Evolutionary conservation across 257 asterid genomes (phyloP), one percentile per base, ranked within the genome.

Genomic region (Echites panduratus): DNA sequence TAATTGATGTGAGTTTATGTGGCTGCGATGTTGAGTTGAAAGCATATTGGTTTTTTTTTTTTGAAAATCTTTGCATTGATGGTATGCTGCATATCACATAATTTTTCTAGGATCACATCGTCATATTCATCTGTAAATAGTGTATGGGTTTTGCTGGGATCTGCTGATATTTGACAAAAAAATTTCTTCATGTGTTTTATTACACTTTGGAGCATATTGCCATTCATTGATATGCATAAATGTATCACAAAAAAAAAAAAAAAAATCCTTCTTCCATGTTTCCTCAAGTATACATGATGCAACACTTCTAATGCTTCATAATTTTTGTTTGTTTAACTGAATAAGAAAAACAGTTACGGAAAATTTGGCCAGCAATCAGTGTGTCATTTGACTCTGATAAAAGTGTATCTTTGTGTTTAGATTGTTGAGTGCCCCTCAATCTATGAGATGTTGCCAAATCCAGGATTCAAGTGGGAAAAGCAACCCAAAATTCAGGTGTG

Each of bases 361-460:
- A 61, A 35, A 17, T 63, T 20, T 35, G 26, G 48, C 47, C 17
- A 19, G 48, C 24, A 4, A 63, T 63, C 14, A 3, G 45, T 62
- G 41, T 6, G 20, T 64, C 69, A 64, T 64, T 64, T 64, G 69
- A 38, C 43, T 29, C 68, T 72, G 54, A 61, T 44, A 45, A 38
- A 65, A n/a, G 41, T 48, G 61, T 52, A 43, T 32, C 75, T 22
- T 27, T 35, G 52, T 77, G 74, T 29, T 38, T 73, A 91, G 97
- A 72, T 91, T 72, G 83, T 91, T 47, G 96, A 87, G 83, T 89
- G 94, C 78, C 96, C 97, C 35, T 89, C 97, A 62, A 64, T 91
- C 68, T 91, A 91, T 66, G 96, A 91, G 84, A 87, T 91, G 96
- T 67, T 91, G 83, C 88, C 96, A 44, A 85, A 86, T 79, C 78